Conservation (phyloP, 306 rosid species). For the Begonia loranthoides region DNA sequence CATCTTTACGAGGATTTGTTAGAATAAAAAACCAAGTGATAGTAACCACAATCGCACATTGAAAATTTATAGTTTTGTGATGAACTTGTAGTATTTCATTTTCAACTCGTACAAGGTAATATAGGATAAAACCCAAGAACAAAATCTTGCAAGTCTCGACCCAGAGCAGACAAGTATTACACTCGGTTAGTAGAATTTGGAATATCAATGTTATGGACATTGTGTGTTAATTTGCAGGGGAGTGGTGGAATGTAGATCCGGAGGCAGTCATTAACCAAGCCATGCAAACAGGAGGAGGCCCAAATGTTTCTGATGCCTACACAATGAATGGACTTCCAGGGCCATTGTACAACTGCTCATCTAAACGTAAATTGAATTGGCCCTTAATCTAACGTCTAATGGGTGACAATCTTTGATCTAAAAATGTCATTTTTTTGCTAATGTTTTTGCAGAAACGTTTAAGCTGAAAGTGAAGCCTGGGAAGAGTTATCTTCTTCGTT, state of each 20-base stretch:
- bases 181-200: too few relatives aligned
- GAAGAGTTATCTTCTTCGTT: conserved; percentile 55
- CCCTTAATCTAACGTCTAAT: neutral
- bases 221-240: conserved; percentile 24
- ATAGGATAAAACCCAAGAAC: too few relatives aligned
- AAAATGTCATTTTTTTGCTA: neutral
- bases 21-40: too few relatives aligned
- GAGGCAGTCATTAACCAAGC: conserved; percentile 52
- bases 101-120: too few relatives aligned
- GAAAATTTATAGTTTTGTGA: too few relatives aligned
- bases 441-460: conserved; percentile 28
- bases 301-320: conserved; percentile 68
- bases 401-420: neutral
- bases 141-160: too few relatives aligned
- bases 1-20: too few relatives aligned
- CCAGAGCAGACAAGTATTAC: too few relatives aligned
- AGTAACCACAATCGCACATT: too few relatives aligned
- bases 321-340: conserved; percentile 68
- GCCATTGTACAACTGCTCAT: conserved; percentile 56
- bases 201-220: too few relatives aligned
- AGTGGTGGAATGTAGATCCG: conserved; percentile 68
- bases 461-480: conserved; percentile 57
- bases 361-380: conserved; percentile 15
- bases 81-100: too few relatives aligned
- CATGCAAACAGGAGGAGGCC: conserved; percentile 50